Conservation (phyloP, 768 basidiomycete genomes). For the Cubamyces lactineus region DNA sequence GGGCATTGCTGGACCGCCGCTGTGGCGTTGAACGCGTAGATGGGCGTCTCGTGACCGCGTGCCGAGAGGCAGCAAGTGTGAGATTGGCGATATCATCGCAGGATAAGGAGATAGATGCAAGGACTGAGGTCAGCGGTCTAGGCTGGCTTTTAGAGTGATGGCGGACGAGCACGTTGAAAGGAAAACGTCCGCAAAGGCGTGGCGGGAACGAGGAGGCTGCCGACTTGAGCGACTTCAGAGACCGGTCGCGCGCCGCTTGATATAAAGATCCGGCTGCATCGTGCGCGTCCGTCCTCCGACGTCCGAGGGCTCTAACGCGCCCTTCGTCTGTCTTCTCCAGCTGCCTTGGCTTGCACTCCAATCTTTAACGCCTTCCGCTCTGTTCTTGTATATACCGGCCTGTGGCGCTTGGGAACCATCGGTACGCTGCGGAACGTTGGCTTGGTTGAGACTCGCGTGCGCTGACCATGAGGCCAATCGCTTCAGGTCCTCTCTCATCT, state of each 20-base stretch:
- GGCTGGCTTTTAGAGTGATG: slow-evolving; percentile 10
- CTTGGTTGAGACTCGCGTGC: slow-evolving; percentile 20
- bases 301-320: slow-evolving; percentile 21
- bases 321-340: slow-evolving; percentile 12
- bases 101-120: background rate
- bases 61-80: background rate
- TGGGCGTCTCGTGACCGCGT: slow-evolving; percentile 16
- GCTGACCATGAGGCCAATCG: slow-evolving; percentile 27
- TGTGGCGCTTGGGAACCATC: slow-evolving; percentile 11
- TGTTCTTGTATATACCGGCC: slow-evolving; percentile 11
- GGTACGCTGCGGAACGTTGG: slow-evolving; percentile 16
- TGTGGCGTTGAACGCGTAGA: slow-evolving; percentile 2
- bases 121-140: slow-evolving; percentile 13
- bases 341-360: slow-evolving; percentile 12
- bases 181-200: slow-evolving; percentile 21
- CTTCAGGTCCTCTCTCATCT: slow-evolving; percentile 23
- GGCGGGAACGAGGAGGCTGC: slow-evolving; percentile 24
- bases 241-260: slow-evolving; percentile 24
- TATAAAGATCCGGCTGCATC: slow-evolving; percentile 36
- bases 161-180: slow-evolving; percentile 5
- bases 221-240: slow-evolving; percentile 14
- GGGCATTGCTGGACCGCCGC: background rate
- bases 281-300: slow-evolving; percentile 29
- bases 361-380: slow-evolving; percentile 2
- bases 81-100: slow-evolving; percentile 16